These are phyloP conservation scores for Linnemannia zychae DNA, from an alignment of 192 early-diverging fungal genomes.

Conservation along the genomic window DNA sequence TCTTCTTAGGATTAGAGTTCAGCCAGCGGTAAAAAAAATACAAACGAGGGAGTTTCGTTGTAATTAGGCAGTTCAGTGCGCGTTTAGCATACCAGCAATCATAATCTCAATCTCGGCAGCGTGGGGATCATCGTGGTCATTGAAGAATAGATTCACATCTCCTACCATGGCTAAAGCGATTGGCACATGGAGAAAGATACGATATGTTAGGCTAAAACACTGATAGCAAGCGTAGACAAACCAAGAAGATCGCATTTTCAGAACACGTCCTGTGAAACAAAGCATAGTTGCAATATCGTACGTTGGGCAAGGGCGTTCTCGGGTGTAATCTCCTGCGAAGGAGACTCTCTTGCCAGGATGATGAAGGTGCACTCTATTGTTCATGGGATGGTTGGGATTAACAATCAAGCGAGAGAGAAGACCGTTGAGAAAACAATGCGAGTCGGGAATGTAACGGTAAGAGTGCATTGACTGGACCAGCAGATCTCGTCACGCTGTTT, in stretches of 20 bases:
- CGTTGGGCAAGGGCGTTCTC: slow-evolving; percentile 40
- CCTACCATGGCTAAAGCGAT: slow-evolving; percentile 84
- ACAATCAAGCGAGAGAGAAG: too few species aligned
- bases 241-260: too few species aligned
- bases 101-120: slow-evolving; percentile 94
- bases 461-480: too few species aligned
- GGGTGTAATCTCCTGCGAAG: slow-evolving; percentile 23
- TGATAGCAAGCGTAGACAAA: too few species aligned
- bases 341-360: slow-evolving; percentile 56
- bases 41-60: neutral
- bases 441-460: too few species aligned
- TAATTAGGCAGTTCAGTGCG: neutral
- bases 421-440: too few species aligned
- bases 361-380: slow-evolving; percentile 81
- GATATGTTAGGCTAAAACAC: neutral
- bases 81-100: slow-evolving; percentile 82
- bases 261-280: neutral
- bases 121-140: slow-evolving; percentile 78
- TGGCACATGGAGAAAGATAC: slow-evolving; percentile 9
- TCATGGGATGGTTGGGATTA: neutral
- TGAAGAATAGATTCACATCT: slow-evolving; percentile 96
- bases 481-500: too few species aligned
- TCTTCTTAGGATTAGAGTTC: neutral
- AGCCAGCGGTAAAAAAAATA: neutral
- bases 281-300: slow-evolving; percentile 18